A percentile compares a stretch with the other conserved stretches of the same genome.
These are phyloP conservation scores for Candida schatavii DNA, from an alignment of 805 yeast species.

Conservation along the genomic window DNA sequence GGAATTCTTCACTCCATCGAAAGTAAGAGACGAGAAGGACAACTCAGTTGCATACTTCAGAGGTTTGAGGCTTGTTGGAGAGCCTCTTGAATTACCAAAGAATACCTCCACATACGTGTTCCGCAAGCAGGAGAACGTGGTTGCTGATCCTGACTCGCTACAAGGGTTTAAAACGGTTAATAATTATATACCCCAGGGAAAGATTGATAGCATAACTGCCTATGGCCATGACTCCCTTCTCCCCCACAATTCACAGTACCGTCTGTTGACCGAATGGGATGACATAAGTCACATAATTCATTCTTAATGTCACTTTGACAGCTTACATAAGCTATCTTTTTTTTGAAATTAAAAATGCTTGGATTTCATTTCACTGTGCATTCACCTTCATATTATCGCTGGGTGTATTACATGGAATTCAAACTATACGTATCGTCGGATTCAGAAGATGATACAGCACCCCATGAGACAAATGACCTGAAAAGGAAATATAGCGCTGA, in stretches of 20 bases:
- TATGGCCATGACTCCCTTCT: conserved; percentile 32
- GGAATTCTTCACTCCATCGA: conserved; percentile 31
- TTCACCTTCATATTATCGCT: no score
- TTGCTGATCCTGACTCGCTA: conserved; percentile 7
- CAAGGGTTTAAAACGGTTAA: conserved; percentile 18
- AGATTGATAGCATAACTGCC: conserved; percentile 18
- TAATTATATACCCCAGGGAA: conserved; percentile 20
- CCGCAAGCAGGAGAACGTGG: conserved; percentile 22
- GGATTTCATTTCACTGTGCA: no score
- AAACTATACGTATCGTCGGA: conserved; percentile 3
- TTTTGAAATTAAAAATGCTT: neutral
- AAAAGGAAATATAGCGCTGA: neutral
- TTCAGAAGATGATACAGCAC: neutral
- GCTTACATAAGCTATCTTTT: conserved; percentile 2
- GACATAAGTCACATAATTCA: conserved; percentile 21
- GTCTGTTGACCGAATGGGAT: conserved; percentile 26
- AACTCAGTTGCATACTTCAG: conserved; percentile 28
- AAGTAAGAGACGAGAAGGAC: conserved; percentile 11
- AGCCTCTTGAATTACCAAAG: conserved; percentile 13
- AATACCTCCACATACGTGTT: conserved; percentile 24
- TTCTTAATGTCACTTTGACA: no score
- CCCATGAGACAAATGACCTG: neutral
- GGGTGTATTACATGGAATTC: conserved; percentile 1
- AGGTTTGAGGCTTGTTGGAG: conserved; percentile 33
- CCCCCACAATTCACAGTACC: conserved; percentile 22